Base-by-base conservation (phyloP, 192 early-diverging fungal genomes). In the Piromyces finnis region DNA sequence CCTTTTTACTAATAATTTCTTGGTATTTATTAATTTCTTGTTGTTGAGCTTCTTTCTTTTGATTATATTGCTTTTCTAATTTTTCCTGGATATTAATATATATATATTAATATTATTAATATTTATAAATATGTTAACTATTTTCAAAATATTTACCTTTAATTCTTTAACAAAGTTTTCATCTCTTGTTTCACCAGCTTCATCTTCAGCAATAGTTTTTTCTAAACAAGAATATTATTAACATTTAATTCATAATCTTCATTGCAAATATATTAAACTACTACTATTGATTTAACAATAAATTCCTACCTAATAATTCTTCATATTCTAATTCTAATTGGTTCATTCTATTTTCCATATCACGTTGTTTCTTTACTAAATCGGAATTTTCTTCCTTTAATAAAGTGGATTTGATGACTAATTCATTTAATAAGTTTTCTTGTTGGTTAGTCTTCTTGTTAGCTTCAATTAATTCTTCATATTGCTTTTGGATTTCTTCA, bases 1-100 rank as follows among this genome's bases (percentile, higher is more conserved):
- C 87, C 83, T 90, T 94, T 78, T 88, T 86, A 30, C 91, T 88
- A 11, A 97, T 84, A 84, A 92, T 89, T 37, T 83, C 80, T 84
- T 91, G 90, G 30, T 94, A 88, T 79, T 89, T 88, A 79, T 89
- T 87, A 78, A 97, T 88, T 82, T 96, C 94, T 78, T 87, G 89
- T 82, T 94, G 88, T 68, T 91, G 91, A 29, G 87, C 82, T 79
- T 94, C 93, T 29, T 88, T 86, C 85, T 95, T 97, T 84, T 89
- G 87, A 81, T 84, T 89, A 84, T 94, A 96, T 85, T 95, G 92
- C 6, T 84, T 85, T 84, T 98, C 97, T 13, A 98, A 89, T 86
- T 94, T 94, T 79, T 84, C 83, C 86, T 88, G 30, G 3, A 32
- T 32, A 32, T 32, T 32, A 32, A 32, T 32, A 32, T 32, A 32